Base-by-base conservation (phyloP, 2,329 filamentous ascomycete genomes). In the Exophiala phaeomuriformis region DNA sequence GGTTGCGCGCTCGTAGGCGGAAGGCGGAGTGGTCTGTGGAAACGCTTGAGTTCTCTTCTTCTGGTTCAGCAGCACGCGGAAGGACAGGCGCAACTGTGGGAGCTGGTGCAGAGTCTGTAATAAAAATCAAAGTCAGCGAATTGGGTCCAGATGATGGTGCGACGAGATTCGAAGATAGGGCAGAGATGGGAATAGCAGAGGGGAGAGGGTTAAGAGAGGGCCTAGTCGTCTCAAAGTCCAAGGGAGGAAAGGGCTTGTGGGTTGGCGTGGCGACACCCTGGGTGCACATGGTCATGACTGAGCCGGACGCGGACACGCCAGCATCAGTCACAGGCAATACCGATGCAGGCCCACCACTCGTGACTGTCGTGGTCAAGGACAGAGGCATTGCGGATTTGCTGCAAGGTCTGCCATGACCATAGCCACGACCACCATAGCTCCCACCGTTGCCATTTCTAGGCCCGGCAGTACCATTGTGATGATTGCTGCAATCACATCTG, bases 1-100 rank as follows among this genome's bases (percentile, higher is more conserved):
- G 49, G 29, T 55, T 55, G 8, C 53, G 42, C 9, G 53, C 53
- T n/a, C 53, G 53, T 5, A 55, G 39, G 9, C 48, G 48, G 44
- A 52, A 55, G 10, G 41, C 49, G 9, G 53, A 36, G 27, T 55
- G 53, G 5, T 42, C 48, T 4, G 53, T 55, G 28, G 48, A 51
- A 32, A 19, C 19, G 19, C 19, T 19, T 19, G 10, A 35, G 32
- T 37, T 10, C 10, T 19, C 43, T 5, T 32, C 44, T 8, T 7
- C 32, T 30, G 44, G 28, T 4, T 10, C 29, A 10, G 44, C 31
- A 4, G 47, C 41, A 27, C 35, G 48, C 9, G 36, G 8, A 4
- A 47, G 47, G 40, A 42, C 28, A 31, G 27, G 43, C 5, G 50
- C 42, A 27, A 36, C 33, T 41, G 50, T 41, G 7, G 42, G 32